Conservation (phyloP, 139 green algal genomes). For the Chlorella sp. region DNA sequence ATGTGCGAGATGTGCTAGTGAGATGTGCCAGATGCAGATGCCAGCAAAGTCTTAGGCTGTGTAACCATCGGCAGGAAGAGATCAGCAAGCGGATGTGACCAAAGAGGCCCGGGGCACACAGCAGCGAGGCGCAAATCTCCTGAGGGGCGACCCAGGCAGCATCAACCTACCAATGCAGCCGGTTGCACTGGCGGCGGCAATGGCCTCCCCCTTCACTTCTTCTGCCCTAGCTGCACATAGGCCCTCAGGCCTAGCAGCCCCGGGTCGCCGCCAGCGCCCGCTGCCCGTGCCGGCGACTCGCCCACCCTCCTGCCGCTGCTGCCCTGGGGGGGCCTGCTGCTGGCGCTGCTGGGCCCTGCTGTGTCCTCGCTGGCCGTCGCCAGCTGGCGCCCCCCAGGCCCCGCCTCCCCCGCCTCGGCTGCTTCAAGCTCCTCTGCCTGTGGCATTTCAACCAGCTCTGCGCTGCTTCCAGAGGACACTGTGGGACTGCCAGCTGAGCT, state of each 20-base stretch:
- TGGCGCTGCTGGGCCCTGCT: neutral
- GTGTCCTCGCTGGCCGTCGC: neutral
- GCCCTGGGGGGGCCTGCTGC: neutral
- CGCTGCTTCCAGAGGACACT: neutral
- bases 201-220: neutral
- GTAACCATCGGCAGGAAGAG: too few relatives aligned
- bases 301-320: neutral
- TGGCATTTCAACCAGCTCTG: constrained; percentile 20
- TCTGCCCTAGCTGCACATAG: constrained; percentile 9
- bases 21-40: too few relatives aligned
- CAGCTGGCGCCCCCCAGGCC: neutral
- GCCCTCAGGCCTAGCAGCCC: neutral
- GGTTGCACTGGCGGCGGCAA: too few relatives aligned
- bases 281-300: neutral
- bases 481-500: neutral
- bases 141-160: neutral
- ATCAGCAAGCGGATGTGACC: neutral
- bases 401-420: neutral
- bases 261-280: neutral
- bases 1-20: too few relatives aligned
- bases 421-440: constrained; percentile 17
- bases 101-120: too few relatives aligned
- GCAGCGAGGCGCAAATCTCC: neutral
- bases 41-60: too few relatives aligned
- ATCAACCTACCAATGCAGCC: neutral